A percentile compares a stretch with the other conserved stretches of the same genome.
Evolutionary conservation across 176 grass and related monocot species (phyloP).

Genomic region (Oryza glaberrima): DNA sequence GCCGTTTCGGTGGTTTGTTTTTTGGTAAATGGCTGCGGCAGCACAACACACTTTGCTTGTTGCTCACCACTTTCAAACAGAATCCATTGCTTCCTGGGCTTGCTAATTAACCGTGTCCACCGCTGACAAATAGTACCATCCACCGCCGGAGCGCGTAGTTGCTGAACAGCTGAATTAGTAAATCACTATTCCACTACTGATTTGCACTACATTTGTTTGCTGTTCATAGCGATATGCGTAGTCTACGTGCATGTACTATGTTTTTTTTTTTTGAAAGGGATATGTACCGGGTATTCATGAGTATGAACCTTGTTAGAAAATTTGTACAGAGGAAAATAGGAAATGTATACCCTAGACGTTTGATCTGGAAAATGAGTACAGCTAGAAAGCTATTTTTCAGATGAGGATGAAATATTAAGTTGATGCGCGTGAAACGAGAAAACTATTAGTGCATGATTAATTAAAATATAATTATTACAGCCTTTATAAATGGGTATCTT

Average conservation of each 20-base stretch:
- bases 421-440: too few relatives aligned
- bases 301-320: too few relatives aligned
- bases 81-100: constrained; percentile 30
- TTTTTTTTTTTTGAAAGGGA: too few relatives aligned
- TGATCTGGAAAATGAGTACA: too few relatives aligned
- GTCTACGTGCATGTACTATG: not conserved
- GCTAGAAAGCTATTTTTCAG: too few relatives aligned
- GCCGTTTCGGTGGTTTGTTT: constrained; percentile 25
- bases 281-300: too few relatives aligned
- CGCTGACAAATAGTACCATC: not conserved
- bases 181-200: not conserved
- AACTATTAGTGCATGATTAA: too few relatives aligned
- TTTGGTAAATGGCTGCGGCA: not conserved
- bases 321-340: too few relatives aligned
- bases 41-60: not conserved
- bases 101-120: not conserved
- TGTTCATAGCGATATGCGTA: not conserved
- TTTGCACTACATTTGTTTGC: not conserved
- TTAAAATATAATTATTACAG: too few relatives aligned
- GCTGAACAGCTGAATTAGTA: not conserved
- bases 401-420: too few relatives aligned
- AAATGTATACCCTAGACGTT: too few relatives aligned
- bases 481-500: too few relatives aligned
- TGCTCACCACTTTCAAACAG: not conserved
- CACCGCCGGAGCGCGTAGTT: not conserved